A percentile compares a stretch with the other conserved stretches of the same genome.
These are phyloP conservation scores for Trichophyton simii DNA, from an alignment of 2,329 filamentous ascomycete genomes.

Conservation along the genomic window DNA sequence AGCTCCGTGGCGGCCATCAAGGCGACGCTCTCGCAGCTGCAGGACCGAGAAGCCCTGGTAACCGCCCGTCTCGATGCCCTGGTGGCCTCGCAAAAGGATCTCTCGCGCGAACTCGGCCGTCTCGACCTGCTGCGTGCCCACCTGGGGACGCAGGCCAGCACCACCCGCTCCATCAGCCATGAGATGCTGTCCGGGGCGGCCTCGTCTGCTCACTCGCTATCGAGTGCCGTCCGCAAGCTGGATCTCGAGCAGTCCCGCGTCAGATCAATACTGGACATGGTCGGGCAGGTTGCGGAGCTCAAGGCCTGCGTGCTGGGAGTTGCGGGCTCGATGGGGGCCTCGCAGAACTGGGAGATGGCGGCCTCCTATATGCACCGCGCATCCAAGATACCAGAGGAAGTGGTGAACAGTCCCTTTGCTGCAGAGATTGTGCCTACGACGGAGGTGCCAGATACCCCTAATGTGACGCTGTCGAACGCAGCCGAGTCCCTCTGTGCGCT, in stretches of 20 bases:
- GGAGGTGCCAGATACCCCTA: slow-evolving; percentile 85
- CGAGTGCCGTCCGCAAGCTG: slow-evolving; percentile 70
- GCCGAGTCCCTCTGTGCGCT: slow-evolving; percentile 80
- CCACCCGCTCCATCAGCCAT: slow-evolving; percentile 71
- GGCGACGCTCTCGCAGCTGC: slow-evolving; percentile 60
- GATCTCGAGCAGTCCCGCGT: slow-evolving; percentile 87
- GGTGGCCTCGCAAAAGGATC: slow-evolving; percentile 69
- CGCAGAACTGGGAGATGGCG: slow-evolving; percentile 96
- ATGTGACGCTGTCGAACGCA: slow-evolving; percentile 72
- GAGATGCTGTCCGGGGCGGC: slow-evolving; percentile 82
- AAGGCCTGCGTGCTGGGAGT: slow-evolving; percentile 94
- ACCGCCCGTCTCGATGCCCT: slow-evolving; percentile 63
- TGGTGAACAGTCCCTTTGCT: slow-evolving; percentile 74
- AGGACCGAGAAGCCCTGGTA: slow-evolving; percentile 61
- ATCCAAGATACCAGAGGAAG: slow-evolving; percentile 63
- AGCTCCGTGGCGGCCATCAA: slow-evolving; percentile 67
- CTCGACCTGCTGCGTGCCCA: slow-evolving; percentile 82
- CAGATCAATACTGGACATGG: slow-evolving; percentile 77
- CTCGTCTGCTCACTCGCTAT: slow-evolving; percentile 72
- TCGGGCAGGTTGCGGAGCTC: slow-evolving; percentile 91
- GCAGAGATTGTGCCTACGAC: slow-evolving; percentile 87
- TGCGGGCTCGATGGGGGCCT: slow-evolving; percentile 89
- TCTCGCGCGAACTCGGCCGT: slow-evolving; percentile 73
- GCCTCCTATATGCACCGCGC: slow-evolving; percentile 80
- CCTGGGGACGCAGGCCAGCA: slow-evolving; percentile 73